Base-by-base conservation (phyloP, 768 basidiomycete species). In the Collybia mongolica region DNA sequence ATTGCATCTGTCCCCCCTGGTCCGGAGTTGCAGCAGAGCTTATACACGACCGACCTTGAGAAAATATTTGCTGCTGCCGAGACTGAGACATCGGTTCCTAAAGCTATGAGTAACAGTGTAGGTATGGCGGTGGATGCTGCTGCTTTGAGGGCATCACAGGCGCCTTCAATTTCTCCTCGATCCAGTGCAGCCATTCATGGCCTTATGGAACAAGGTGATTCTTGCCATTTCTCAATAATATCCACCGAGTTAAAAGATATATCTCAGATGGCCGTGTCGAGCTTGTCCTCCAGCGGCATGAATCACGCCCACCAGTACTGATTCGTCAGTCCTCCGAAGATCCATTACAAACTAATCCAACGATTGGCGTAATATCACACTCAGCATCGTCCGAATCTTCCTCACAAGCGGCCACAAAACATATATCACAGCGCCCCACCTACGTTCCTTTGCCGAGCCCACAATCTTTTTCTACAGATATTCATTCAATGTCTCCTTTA, bases 171-270 rank as follows among this genome's bases (percentile, higher is more conserved):
- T 1, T 59, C 67, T 6, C 57, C 66, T 23, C 59, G 67, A 50
- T 65, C 71, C 49, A 60, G 60, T 47, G 72, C 81, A 40, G 83
- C 78, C 0, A 71, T 88, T 69, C 81, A 85, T 48, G 76, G 77
- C 44, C 72, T 86, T 9, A 86, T 87, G 84, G 83, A 88, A 51
- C 76, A 83, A 60, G 81, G 78, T 77, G 53, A 19, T 19, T 14
- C 12, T 9, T 8, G 22, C 17, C n/a, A 29, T 17, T 24, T n/a
- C 6, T 8, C 37, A 15, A 17, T 53, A 36, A 54, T 44, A 15
- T 49, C 8, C 18, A 19, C 11, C 32, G 3, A 32, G 14, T 14
- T 32, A 14, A 9, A 32, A n/a, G n/a, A n/a, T n/a, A 6, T 48
- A 23, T 17, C 32, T 3, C 39, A 84, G 83, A 80, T 20, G 82